Percentiles rank a stretch among this genome's conserved stretches.
Evolutionary conservation across 257 asterid species (phyloP).

Genomic region (Pogostemon cablin): DNA sequence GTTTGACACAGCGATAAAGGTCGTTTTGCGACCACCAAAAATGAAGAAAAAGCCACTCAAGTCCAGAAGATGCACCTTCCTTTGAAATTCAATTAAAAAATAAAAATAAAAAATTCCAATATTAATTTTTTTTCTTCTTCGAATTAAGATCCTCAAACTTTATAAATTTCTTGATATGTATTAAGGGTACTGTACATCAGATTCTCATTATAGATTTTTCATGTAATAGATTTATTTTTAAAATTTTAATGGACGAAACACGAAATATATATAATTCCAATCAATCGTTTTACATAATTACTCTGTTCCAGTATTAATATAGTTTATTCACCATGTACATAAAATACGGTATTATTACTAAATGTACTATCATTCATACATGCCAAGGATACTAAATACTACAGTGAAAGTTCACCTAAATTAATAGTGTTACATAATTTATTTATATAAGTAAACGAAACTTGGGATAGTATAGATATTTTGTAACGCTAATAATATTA

Average conservation of each 20-base stretch:
- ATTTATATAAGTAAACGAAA: no score
- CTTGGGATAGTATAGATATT: no score
- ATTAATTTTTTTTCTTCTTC: neutral
- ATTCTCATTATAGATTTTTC: conserved; percentile 24
- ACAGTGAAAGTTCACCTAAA: no score
- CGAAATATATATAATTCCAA: no score
- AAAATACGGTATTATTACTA: no score
- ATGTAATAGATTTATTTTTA: conserved; percentile 14
- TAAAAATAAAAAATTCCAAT: neutral
- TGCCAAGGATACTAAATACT: no score
- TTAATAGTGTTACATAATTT: no score
- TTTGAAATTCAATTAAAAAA: conserved; percentile 38
- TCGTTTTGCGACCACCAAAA: conserved; percentile 81
- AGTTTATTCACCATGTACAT: no score
- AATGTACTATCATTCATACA: no score
- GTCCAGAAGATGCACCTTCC: conserved; percentile 59
- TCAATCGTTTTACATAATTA: no score
- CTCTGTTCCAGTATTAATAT: no score
- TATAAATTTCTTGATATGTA: conserved; percentile 23
- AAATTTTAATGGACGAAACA: neutral
- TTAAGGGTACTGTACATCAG: neutral
- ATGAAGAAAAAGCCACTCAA: conserved; percentile 61
- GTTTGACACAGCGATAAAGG: conserved; percentile 81
- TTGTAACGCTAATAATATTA: no score
- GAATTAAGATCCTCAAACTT: conserved; percentile 4